These are phyloP conservation scores for Geosmithia flava DNA, from an alignment of 2,329 filamentous ascomycete species.

Conservation along the genomic window DNA sequence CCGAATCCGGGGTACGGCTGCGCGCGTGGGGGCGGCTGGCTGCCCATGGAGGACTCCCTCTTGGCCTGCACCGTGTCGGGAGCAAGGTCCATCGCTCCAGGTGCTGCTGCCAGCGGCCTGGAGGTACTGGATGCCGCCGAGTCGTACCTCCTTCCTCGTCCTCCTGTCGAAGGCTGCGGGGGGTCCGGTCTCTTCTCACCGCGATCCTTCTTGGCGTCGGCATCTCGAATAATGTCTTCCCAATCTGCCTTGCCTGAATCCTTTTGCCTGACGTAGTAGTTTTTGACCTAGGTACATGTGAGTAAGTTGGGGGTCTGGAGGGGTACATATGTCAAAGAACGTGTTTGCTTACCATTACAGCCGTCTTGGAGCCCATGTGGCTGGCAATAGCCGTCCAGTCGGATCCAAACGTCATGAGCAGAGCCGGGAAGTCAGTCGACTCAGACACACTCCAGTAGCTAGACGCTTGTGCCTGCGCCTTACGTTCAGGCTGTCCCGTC, in stretches of 20 bases:
- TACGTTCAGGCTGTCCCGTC: constrained; percentile 32
- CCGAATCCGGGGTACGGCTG: constrained; percentile 30
- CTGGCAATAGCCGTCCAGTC: constrained; percentile 66
- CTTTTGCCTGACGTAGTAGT: constrained; percentile 53
- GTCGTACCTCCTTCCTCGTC: constrained; percentile 38
- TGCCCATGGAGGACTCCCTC: constrained; percentile 23
- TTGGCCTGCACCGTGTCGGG: constrained; percentile 33
- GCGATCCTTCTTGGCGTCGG: constrained; percentile 40
- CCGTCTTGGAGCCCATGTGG: constrained; percentile 74
- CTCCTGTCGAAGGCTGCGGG: constrained; percentile 36
- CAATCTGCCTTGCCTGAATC: constrained; percentile 47
- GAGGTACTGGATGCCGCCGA: constrained; percentile 18
- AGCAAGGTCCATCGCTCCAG: constrained; percentile 24
- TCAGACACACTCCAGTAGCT: constrained; percentile 86
- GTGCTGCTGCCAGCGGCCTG: constrained; percentile 34
- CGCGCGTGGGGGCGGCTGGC: constrained; percentile 9
- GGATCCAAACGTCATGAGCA: constrained; percentile 64
- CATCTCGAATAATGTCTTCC: constrained; percentile 46
- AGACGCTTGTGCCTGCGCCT: constrained; percentile 47
- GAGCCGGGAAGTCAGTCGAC: constrained; percentile 60
- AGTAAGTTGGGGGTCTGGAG: constrained; percentile 1
- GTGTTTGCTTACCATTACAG: constrained; percentile 58
- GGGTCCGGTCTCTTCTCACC: constrained; percentile 49
- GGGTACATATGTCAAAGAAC: not conserved
- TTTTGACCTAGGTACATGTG: constrained; percentile 42